Evolutionary conservation across 805 yeast species (phyloP).

Genomic region (Cyberlindnera misumaiensis): DNA sequence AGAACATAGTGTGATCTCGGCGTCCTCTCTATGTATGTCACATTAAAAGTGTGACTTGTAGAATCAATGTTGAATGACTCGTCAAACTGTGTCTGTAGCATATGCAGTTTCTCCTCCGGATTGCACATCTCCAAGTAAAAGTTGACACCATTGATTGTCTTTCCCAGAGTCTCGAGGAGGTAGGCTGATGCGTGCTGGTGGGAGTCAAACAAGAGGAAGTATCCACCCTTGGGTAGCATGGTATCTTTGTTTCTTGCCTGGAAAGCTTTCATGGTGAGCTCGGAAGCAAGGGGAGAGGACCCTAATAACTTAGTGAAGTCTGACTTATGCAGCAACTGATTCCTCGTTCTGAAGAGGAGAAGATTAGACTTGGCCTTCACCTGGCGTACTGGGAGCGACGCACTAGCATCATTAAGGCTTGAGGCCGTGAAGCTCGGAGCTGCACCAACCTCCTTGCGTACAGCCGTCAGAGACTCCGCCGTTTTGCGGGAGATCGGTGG

Average conservation of each 20-base stretch:
- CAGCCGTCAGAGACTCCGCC: neutral
- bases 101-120: conserved; percentile 10
- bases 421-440: neutral
- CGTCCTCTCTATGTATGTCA: neutral
- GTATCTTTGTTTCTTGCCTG: conserved; percentile 43
- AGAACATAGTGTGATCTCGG: conserved; percentile 27
- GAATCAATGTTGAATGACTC: neutral
- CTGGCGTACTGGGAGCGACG: conserved; percentile 1
- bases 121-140: conserved; percentile 40
- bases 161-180: conserved; percentile 41
- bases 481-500: conserved; percentile 32
- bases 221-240: conserved; percentile 39
- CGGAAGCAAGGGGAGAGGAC: neutral
- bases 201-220: conserved; percentile 46
- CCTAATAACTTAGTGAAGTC: conserved; percentile 32
- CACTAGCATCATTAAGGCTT: neutral
- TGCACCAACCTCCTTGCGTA: neutral
- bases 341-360: conserved; percentile 31
- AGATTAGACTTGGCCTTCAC: conserved; percentile 24
- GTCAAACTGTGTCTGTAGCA: conserved; percentile 1
- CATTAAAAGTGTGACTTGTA: neutral
- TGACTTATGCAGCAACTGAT: conserved; percentile 29
- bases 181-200: conserved; percentile 44
- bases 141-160: conserved; percentile 44
- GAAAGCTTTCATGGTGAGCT: conserved; percentile 29